A percentile compares a stretch with the other conserved stretches of the same genome.
phyloP scores from a whole-genome alignment of 2,329 filamentous ascomycete species.

The Immersiporthe knoxdaviesiana region DNA sequence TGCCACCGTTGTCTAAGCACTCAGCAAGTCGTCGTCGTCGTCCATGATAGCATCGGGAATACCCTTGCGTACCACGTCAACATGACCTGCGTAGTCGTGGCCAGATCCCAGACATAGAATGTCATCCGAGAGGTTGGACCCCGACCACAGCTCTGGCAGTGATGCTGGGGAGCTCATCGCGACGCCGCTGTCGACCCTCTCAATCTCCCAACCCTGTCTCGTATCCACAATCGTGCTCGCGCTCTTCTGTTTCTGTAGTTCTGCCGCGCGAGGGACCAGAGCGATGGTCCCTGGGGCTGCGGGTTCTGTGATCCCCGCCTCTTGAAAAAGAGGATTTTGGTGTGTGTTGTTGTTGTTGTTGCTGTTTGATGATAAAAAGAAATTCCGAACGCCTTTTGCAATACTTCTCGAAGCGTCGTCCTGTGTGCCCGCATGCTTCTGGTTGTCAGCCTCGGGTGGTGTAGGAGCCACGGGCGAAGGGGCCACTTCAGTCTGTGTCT shows the following conservation, averaged over 20 bases:
- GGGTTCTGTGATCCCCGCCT: slow-evolving; percentile 30
- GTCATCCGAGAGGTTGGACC: slow-evolving; percentile 13
- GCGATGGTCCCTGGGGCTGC: slow-evolving; percentile 28
- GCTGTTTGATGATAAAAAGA: slow-evolving; percentile 7
- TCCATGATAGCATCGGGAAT: slow-evolving; percentile 17
- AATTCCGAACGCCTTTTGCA: slow-evolving; percentile 14
- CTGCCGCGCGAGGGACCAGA: slow-evolving; percentile 29
- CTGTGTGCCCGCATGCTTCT: slow-evolving; percentile 8
- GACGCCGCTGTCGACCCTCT: slow-evolving; percentile 26
- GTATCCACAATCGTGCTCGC: slow-evolving; percentile 26
- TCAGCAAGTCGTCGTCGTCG: slow-evolving; percentile 27
- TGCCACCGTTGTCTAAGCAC: slow-evolving; percentile 4
- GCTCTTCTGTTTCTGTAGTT: slow-evolving; percentile 30
- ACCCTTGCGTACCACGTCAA: slow-evolving; percentile 5
- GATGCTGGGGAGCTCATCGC: slow-evolving; percentile 24
- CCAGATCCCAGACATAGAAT: slow-evolving; percentile 27
- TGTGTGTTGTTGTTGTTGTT: too few relatives aligned
- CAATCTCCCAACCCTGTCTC: slow-evolving; percentile 17
- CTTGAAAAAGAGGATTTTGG: slow-evolving; percentile 30
- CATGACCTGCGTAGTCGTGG: slow-evolving; percentile 16
- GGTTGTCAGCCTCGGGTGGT: slow-evolving; percentile 1
- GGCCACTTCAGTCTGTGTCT: background rate
- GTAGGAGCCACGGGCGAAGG: background rate
- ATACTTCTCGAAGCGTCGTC: slow-evolving; percentile 13
- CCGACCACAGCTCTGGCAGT: slow-evolving; percentile 13